Evolutionary conservation across 2,329 filamentous ascomycete genomes (phyloP), one percentile per base, ranked within the genome.

Genomic region (Drechslerella stenobrocha): DNA sequence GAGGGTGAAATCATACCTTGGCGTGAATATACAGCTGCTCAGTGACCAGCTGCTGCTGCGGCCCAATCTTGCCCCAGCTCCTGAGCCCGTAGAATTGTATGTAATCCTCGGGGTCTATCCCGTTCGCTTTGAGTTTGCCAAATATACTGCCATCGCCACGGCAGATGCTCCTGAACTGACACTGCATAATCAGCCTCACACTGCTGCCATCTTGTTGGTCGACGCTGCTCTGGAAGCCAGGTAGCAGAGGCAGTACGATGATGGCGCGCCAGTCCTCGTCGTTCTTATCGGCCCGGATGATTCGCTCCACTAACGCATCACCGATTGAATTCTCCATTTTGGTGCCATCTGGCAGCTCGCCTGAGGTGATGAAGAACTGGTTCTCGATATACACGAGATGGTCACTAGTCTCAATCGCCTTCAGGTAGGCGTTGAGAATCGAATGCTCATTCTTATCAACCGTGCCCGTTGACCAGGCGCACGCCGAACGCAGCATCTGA

Each of bases 351-450:
- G 63, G 63, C 3, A 91, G 90, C 74, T 93, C 88, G 51, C 89
- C 93, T 71, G 89, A 95, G 32, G 89, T 95, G 76, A 98, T 88
- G 79, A 95, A 98, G 78, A 97, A 98, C 75, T 98, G 93, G 75
- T 98, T 98, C 76, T 98, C 93, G 71, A 97, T 96, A 77, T 98
- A 97, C 52, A 97, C 89, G 74, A 96, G 96, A 76, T 97, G 93
- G 47, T 98, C 90, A 1, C 90, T 96, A 70, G 92, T 87, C 71
- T 93, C 87, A 72, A 98, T 98, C 80, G 95, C 85, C 75, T 95
- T 93, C 72, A 95, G 83, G 74, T 97, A 97, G 2, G 93, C 92
- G 70, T 87, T 93, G 81, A 95, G 91, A 75, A 98, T 97, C 75
- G 92, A 97, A 76, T 91, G 87, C 76, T 98, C 93, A 0, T 87